A percentile compares a stretch with the other conserved stretches of the same genome.
Conservation (phyloP, 768 basidiomycete species). For the Amanita pallidorosea region DNA sequence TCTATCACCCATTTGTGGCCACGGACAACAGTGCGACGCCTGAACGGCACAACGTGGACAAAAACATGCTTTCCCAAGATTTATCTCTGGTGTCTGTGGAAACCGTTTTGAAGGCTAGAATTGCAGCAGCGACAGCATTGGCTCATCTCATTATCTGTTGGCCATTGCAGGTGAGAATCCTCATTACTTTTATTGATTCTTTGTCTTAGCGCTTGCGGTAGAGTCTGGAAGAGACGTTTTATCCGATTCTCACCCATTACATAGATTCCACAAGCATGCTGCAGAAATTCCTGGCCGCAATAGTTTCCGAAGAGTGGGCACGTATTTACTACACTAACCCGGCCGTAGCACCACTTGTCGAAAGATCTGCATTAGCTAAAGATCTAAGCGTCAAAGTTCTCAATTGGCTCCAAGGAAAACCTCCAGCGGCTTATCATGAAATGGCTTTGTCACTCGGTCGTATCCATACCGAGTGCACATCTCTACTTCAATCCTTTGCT, state of each 20-base stretch:
- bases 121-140: conserved; percentile 70
- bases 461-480: conserved; percentile 69
- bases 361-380: conserved; percentile 47
- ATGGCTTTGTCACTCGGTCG: conserved; percentile 75
- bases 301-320: conserved; percentile 91
- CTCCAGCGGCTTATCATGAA: conserved; percentile 82
- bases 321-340: conserved; percentile 30
- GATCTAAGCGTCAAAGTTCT: conserved; percentile 63
- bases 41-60: conserved; percentile 91
- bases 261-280: conserved; percentile 84
- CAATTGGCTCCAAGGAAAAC: conserved; percentile 59
- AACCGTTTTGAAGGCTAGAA: conserved; percentile 64
- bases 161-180: conserved; percentile 43
- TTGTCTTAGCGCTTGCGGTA: conserved; percentile 7
- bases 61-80: conserved; percentile 89
- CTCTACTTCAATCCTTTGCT: conserved; percentile 73
- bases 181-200: conserved; percentile 1
- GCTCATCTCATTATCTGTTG: conserved; percentile 60
- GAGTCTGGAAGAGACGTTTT: conserved; percentile 55
- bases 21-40: conserved; percentile 33
- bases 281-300: conserved; percentile 78
- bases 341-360: conserved; percentile 32
- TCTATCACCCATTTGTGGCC: conserved; percentile 52
- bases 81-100: conserved; percentile 72
- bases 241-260: conserved; percentile 69